These are phyloP conservation scores for Gastrodia elata DNA, from an alignment of 106 monocot species.

Conservation along the genomic window DNA sequence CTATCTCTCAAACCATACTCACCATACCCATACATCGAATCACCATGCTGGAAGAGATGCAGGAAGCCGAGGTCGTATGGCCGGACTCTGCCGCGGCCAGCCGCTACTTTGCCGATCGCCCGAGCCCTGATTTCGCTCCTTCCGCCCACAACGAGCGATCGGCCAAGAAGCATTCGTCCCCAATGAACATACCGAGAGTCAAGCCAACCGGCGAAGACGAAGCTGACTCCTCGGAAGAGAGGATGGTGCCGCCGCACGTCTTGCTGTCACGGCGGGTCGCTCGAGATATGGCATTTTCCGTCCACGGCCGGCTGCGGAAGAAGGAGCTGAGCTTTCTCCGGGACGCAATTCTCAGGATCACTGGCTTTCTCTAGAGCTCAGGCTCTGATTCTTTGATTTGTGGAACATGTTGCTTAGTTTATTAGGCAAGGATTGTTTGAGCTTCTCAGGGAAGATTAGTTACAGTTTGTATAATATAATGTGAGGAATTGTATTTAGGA, in stretches of 20 bases:
- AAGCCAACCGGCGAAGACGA: not conserved
- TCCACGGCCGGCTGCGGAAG: not conserved
- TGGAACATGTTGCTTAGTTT: not conserved
- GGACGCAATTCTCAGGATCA: slow-evolving; percentile 5
- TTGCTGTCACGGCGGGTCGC: not conserved
- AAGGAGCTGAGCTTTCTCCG: slow-evolving; percentile 5
- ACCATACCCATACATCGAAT: not conserved
- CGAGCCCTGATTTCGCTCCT: not conserved
- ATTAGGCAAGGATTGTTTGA: not conserved
- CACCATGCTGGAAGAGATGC: slow-evolving; percentile 5
- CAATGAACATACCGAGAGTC: not conserved
- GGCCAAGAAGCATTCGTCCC: not conserved
- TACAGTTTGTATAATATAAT: too few species aligned
- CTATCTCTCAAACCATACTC: not conserved
- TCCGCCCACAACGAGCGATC: not conserved
- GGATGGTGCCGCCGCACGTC: slow-evolving; percentile 10
- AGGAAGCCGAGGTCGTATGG: slow-evolving; percentile 11
- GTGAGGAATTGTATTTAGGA: too few species aligned
- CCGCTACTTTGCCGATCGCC: not conserved
- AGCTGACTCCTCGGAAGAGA: not conserved
- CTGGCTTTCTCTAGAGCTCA: slow-evolving; percentile 9
- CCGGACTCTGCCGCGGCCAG: not conserved
- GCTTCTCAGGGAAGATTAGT: too few species aligned
- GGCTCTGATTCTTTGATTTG: not conserved
- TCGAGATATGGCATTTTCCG: not conserved